Evolutionary conservation across 1,284 basidiomycete genomes (phyloP).

Genomic region (Cutaneotrichosporon dermatis): DNA sequence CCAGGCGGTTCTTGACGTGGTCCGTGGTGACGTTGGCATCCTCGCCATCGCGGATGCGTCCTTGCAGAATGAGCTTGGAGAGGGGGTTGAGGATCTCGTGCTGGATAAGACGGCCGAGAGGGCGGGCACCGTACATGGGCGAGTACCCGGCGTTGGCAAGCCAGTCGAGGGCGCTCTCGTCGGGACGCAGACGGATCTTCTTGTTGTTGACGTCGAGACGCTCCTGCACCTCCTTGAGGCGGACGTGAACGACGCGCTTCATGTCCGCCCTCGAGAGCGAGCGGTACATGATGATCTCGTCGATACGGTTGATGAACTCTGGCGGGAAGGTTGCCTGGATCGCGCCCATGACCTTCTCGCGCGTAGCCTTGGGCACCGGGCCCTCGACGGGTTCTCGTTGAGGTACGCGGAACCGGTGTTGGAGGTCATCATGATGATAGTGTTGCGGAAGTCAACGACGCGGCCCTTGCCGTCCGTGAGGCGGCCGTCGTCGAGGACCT

Average conservation of each 20-base stretch:
- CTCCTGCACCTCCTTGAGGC: conserved; percentile 58
- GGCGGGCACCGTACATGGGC: conserved; percentile 79
- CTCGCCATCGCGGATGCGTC: conserved; percentile 77
- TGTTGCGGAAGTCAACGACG: conserved; percentile 47
- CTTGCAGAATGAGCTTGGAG: conserved; percentile 79
- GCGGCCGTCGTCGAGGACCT: conserved; percentile 57
- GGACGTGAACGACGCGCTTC: conserved; percentile 53
- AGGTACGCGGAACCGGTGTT: conserved; percentile 56
- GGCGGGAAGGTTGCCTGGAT: conserved; percentile 55
- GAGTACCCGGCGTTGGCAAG: conserved; percentile 82
- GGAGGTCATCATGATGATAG: conserved; percentile 55
- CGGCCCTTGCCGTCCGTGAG: conserved; percentile 52
- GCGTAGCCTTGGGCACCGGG: conserved; percentile 43
- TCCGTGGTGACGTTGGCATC: conserved; percentile 73
- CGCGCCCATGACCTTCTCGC: conserved; percentile 51
- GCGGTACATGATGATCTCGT: conserved; percentile 56
- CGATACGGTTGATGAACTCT: conserved; percentile 57
- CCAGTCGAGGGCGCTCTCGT: conserved; percentile 73
- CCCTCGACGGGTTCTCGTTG: conserved; percentile 53
- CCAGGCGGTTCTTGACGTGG: conserved; percentile 72
- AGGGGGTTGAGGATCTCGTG: conserved; percentile 89
- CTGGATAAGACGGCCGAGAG: conserved; percentile 87
- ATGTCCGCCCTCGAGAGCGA: conserved; percentile 53
- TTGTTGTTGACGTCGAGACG: conserved; percentile 66
- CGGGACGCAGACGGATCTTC: conserved; percentile 74